A percentile compares a stretch with the other conserved stretches of the same genome.
These are phyloP conservation scores for Lophiotrema nucula DNA, from an alignment of 495 filamentous ascomycete genomes.

Conservation along the genomic window DNA sequence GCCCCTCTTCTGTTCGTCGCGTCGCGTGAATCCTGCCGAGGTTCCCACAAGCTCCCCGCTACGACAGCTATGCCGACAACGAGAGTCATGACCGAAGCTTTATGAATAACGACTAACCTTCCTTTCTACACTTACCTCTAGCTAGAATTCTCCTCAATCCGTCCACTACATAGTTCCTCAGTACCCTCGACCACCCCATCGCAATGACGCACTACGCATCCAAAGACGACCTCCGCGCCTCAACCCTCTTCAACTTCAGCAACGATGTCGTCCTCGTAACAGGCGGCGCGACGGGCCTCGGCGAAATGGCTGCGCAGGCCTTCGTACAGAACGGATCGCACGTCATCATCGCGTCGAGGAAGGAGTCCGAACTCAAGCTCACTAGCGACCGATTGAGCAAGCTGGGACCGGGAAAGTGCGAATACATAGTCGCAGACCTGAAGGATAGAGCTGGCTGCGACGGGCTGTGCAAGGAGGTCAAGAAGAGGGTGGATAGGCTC, in stretches of 20 bases:
- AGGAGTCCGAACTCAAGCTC: slow-evolving; percentile 41
- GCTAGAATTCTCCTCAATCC: neutral
- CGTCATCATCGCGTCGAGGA: slow-evolving; percentile 43
- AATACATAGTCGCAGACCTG: slow-evolving; percentile 39
- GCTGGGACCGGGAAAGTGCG: slow-evolving; percentile 39
- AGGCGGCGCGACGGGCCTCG: slow-evolving; percentile 41
- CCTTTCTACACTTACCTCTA: neutral
- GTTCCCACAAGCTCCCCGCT: neutral
- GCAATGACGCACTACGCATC: slow-evolving; percentile 28
- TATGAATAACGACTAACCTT: too few species aligned
- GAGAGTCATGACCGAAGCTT: slow-evolving; percentile 1
- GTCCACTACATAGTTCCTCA: neutral
- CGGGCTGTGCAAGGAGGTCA: slow-evolving; percentile 32
- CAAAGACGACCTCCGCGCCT: slow-evolving; percentile 29
- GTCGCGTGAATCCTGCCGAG: slow-evolving; percentile 1
- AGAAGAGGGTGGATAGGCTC: slow-evolving; percentile 35
- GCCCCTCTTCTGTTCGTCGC: too few species aligned
- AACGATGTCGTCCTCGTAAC: slow-evolving; percentile 40
- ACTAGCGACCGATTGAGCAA: slow-evolving; percentile 34
- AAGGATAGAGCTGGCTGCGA: slow-evolving; percentile 37
- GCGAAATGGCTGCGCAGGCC: slow-evolving; percentile 43
- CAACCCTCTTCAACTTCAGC: slow-evolving; percentile 38
- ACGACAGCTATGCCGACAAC: neutral
- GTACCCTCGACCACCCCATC: slow-evolving; percentile 2
- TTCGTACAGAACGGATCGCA: slow-evolving; percentile 42